Base-by-base conservation (phyloP, 1,139 yeast species). In the Debaryomyces sp. region DNA sequence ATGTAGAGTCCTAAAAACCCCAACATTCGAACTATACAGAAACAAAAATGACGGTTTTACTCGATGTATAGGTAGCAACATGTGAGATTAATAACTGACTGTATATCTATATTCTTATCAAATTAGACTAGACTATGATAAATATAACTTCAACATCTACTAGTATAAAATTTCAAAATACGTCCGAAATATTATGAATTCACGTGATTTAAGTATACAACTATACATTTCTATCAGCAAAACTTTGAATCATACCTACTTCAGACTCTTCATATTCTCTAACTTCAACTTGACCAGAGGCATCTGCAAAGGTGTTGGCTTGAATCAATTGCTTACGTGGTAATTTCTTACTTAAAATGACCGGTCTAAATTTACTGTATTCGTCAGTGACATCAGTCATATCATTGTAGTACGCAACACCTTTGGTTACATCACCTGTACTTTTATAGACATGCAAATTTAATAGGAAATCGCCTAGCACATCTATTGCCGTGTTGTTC, bases 311-410 rank as follows among this genome's bases (percentile, higher is more conserved):
- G 6, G 95, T 86, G 67, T 90, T 90, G 32, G 90, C 89, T 69
- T 90, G 97, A 50, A 90, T 83, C 59, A 87, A 80, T 64, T 89
- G 95, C 66, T 85, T 86, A 64, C 97, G 80, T 53, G 97, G 96
- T 54, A 85, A 73, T 68, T 89, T 88, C 64, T 88, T 86, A 47
- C 73, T 72, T 53, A 89, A 70, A 17, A 90, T 91, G 41, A 78
- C 73, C 49, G 84, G 85, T 68, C 96, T 80, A 63, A 78, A 86
- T 56, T 76, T 71, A 36, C 87, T 81, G 53, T 85, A 71, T 23
- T 86, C 89, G 10, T 74, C 76, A 5, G 82, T 78, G 33, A 89
- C 96, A 2, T 78, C 72, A 12, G 96, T 85, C 70, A 84, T 84
- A 27, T 82, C 82, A 45, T 69, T 68, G 66, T 85, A 90, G 64